Conservation (phyloP, 495 filamentous ascomycete genomes). For the Thozetella sp. region DNA sequence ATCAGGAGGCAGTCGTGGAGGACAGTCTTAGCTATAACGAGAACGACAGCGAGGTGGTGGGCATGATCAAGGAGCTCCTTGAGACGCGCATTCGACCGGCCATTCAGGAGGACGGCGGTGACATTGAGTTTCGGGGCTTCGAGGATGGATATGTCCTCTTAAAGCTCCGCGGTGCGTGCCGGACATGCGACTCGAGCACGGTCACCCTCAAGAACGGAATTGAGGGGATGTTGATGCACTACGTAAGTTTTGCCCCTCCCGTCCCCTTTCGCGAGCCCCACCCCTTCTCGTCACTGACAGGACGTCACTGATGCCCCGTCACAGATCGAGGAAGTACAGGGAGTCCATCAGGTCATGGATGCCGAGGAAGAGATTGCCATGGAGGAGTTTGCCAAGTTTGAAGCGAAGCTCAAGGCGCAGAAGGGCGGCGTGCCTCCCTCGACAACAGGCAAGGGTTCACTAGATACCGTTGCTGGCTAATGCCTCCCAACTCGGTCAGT, state of each 20-base stretch:
- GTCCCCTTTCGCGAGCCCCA: slow-evolving; percentile 2
- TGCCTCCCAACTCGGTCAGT: neutral
- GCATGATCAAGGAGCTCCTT: slow-evolving; percentile 98
- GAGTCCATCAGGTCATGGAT: slow-evolving; percentile 88
- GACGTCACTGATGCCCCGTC: slow-evolving; percentile 8
- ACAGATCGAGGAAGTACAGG: slow-evolving; percentile 94
- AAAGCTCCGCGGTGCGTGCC: slow-evolving; percentile 89
- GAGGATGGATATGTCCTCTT: slow-evolving; percentile 81
- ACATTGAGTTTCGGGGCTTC: slow-evolving; percentile 93
- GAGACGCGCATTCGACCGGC: slow-evolving; percentile 93
- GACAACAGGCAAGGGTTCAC: slow-evolving; percentile 65
- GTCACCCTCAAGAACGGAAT: slow-evolving; percentile 96
- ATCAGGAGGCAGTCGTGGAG: slow-evolving; percentile 42
- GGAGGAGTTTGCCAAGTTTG: slow-evolving; percentile 92
- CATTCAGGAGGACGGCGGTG: slow-evolving; percentile 96
- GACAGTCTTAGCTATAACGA: slow-evolving; percentile 80
- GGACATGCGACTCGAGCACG: slow-evolving; percentile 94
- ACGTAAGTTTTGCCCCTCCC: slow-evolving; percentile 35
- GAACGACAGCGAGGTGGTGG: slow-evolving; percentile 88
- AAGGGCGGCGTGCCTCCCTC: slow-evolving; percentile 58
- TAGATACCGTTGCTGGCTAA: slow-evolving; percentile 62
- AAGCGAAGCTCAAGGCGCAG: slow-evolving; percentile 85
- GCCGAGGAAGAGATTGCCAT: slow-evolving; percentile 90
- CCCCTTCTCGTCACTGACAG: neutral
- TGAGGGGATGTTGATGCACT: slow-evolving; percentile 92